Evolutionary conservation across 83 land plant species (phyloP).

Genomic region (Thuja plicata): DNA sequence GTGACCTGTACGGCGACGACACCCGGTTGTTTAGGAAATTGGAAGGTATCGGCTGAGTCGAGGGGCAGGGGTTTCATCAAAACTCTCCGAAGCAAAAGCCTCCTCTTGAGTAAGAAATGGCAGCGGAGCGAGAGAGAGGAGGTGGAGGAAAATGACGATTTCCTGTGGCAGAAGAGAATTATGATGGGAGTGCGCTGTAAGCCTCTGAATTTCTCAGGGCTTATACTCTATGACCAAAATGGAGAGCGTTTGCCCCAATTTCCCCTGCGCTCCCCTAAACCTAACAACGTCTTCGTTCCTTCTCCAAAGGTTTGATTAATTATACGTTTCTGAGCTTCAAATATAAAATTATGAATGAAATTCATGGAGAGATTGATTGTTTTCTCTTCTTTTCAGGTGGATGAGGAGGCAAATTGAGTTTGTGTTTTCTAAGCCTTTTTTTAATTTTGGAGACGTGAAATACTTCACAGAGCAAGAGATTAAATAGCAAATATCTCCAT

Average conservation of each 20-base stretch:
- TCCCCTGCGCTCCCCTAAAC: slow-evolving; percentile 7
- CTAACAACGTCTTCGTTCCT: background rate
- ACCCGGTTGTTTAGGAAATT: background rate
- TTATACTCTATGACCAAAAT: slow-evolving; percentile 29
- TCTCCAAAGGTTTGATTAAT: too few relatives aligned
- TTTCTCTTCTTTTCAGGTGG: too few relatives aligned
- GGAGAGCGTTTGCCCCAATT: slow-evolving; percentile 27
- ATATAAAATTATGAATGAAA: too few relatives aligned
- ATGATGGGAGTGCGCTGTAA: slow-evolving; percentile 44
- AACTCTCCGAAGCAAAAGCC: background rate
- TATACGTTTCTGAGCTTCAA: too few relatives aligned
- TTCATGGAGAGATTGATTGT: too few relatives aligned
- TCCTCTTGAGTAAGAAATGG: background rate
- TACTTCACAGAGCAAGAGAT: too few relatives aligned
- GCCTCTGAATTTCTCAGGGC: slow-evolving; percentile 48
- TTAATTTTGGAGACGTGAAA: too few relatives aligned
- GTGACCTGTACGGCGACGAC: background rate
- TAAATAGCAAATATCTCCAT: too few relatives aligned
- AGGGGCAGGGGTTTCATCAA: background rate
- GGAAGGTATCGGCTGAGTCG: background rate
- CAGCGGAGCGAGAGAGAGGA: background rate
- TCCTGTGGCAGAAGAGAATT: slow-evolving; percentile 46
- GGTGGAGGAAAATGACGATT: slow-evolving; percentile 10
- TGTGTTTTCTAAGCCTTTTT: too few relatives aligned
- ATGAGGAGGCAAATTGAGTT: too few relatives aligned